phyloP scores from a whole-genome alignment of 345 rosid genomes.

The Erodium maritimum region DNA sequence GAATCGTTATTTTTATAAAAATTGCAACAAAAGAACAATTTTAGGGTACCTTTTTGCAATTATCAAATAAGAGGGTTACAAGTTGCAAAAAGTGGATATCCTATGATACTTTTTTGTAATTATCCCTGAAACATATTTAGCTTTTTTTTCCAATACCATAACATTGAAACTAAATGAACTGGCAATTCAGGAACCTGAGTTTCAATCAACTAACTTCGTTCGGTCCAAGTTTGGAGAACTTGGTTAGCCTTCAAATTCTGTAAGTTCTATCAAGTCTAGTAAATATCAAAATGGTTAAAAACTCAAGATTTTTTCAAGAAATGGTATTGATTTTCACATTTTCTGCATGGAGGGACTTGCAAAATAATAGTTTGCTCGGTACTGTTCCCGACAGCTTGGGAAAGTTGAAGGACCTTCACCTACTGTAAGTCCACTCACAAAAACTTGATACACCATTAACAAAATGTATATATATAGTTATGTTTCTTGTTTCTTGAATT shows the following conservation, averaged over 20 bases:
- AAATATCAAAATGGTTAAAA: neutral
- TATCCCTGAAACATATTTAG: too few species aligned
- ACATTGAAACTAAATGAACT: neutral
- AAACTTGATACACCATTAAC: neutral
- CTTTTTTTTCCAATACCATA: too few species aligned
- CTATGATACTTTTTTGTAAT: too few species aligned
- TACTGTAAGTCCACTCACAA: slow-evolving; percentile 43
- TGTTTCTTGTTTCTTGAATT: neutral
- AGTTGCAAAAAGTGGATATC: too few species aligned
- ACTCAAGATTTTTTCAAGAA: neutral
- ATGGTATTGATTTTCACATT: neutral
- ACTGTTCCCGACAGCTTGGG: slow-evolving; percentile 64
- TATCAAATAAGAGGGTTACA: too few species aligned
- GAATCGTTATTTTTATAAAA: too few species aligned
- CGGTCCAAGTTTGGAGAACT: slow-evolving; percentile 47
- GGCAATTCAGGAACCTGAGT: slow-evolving; percentile 65
- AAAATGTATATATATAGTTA: too few species aligned
- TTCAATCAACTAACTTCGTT: slow-evolving; percentile 64
- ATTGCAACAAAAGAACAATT: too few species aligned
- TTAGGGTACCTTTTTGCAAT: too few species aligned
- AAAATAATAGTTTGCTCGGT: slow-evolving; percentile 67
- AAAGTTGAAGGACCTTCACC: slow-evolving; percentile 50
- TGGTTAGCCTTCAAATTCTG: slow-evolving; percentile 68
- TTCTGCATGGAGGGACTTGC: slow-evolving; percentile 52
- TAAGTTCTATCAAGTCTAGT: slow-evolving; percentile 24